Percentiles rank a stretch among this genome's conserved stretches.
Evolutionary conservation across 306 rosid genomes (phyloP).

Genomic region (Quillaja saponaria): DNA sequence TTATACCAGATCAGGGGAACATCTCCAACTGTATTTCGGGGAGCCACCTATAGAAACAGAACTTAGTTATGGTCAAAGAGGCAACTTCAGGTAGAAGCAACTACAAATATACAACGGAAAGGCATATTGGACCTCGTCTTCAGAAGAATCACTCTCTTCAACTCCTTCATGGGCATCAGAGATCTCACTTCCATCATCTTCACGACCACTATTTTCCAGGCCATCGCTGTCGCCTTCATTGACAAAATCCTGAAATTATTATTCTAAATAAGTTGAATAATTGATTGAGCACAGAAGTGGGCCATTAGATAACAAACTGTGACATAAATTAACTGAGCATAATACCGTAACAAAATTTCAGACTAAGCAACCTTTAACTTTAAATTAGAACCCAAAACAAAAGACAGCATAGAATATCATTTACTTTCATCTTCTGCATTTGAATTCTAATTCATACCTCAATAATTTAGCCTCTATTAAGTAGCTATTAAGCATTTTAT

Average conservation of each 20-base stretch:
- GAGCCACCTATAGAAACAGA: constrained; percentile 57
- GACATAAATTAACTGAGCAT: not conserved
- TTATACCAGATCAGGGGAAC: constrained; percentile 85
- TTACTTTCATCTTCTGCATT: not conserved
- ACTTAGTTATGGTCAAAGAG: not conserved
- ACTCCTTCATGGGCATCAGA: constrained; percentile 47
- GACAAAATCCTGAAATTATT: constrained; percentile 46
- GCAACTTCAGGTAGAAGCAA: not conserved
- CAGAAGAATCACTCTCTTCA: constrained; percentile 91
- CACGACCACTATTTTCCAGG: constrained; percentile 25
- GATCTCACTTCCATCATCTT: constrained; percentile 42
- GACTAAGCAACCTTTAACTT: not conserved
- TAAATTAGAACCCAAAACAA: not conserved
- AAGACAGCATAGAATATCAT: not conserved
- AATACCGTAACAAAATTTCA: too few relatives aligned
- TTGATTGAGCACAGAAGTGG: not conserved
- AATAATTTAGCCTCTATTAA: not conserved
- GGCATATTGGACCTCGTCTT: constrained; percentile 69
- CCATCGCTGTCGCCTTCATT: constrained; percentile 8
- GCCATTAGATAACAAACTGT: not conserved
- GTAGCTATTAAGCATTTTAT: not conserved
- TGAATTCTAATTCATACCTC: not conserved
- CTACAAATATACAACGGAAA: constrained; percentile 1
- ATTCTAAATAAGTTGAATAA: constrained; percentile 14
- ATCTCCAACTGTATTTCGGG: constrained; percentile 83